phyloP scores from a whole-genome alignment of 306 rosid species.

The Amphicarpaea edgeworthii region DNA sequence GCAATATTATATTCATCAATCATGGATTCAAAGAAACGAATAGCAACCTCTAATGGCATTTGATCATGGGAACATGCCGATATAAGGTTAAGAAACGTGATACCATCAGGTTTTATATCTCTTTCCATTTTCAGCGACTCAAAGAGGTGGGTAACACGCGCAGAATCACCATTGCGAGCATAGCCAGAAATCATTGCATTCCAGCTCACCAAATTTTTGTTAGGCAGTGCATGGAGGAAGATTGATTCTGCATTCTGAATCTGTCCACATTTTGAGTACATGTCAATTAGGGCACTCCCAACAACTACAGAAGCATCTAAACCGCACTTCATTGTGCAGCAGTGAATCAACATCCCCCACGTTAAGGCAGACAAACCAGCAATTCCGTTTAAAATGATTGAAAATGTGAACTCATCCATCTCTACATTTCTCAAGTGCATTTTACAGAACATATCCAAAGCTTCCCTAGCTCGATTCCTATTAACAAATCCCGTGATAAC shows the following conservation, averaged over 20 bases:
- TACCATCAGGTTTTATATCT: slow-evolving; percentile 59
- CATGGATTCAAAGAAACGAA: slow-evolving; percentile 58
- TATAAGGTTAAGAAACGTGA: slow-evolving; percentile 75
- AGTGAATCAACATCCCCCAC: slow-evolving; percentile 73
- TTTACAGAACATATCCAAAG: slow-evolving; percentile 61
- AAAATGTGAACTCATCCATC: slow-evolving; percentile 76
- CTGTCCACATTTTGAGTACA: slow-evolving; percentile 85
- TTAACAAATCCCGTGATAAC: slow-evolving; percentile 73
- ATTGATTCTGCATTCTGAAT: slow-evolving; percentile 58
- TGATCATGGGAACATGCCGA: slow-evolving; percentile 61
- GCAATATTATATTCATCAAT: slow-evolving; percentile 55
- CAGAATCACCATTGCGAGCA: slow-evolving; percentile 64
- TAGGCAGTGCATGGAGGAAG: slow-evolving; percentile 56
- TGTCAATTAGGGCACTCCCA: slow-evolving; percentile 70
- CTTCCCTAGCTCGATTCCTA: slow-evolving; percentile 59
- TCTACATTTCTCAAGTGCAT: slow-evolving; percentile 60
- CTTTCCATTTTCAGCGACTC: slow-evolving; percentile 58
- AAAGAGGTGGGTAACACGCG: slow-evolving; percentile 52
- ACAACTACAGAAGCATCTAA: slow-evolving; percentile 62
- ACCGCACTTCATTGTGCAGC: slow-evolving; percentile 63
- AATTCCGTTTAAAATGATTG: slow-evolving; percentile 69
- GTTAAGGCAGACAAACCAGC: slow-evolving; percentile 65
- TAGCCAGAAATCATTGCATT: slow-evolving; percentile 71
- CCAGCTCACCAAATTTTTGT: slow-evolving; percentile 74
- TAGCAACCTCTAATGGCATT: slow-evolving; percentile 54